Base-by-base conservation (phyloP, 192 early-diverging fungal species). In the Entophlyctis helioformis region DNA sequence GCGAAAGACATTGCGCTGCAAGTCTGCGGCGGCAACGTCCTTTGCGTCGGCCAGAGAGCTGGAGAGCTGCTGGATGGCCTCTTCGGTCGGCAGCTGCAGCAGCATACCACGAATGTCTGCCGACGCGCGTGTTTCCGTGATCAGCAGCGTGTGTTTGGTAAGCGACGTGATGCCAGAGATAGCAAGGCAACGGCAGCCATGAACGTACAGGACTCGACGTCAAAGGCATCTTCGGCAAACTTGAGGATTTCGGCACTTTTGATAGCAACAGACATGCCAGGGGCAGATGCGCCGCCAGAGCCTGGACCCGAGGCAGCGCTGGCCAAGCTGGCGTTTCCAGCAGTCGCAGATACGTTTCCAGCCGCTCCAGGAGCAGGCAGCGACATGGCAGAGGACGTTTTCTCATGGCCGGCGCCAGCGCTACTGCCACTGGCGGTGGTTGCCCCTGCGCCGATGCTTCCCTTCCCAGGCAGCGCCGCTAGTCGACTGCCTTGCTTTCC, bases 1-100 rank as follows among this genome's bases (percentile, higher is more conserved):
- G 39, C 68, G 67, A 61, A 80, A 85, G 9, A 90, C 85, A 52
- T 87, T 87, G n/a, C 75, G 64, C 39, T 88, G 84, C 15, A 90
- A 57, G 44, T 86, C 81, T 2, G 51, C 62, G 20, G 83, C 80
- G 7, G 82, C 83, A 16, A 69, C 51, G 11, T 81, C 75, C 46
- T 76, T 71, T 0, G 85, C 77, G 48, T 82, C 81, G 24, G 59
- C 59, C 1, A 89, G 69, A 4, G 61, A 58, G 26, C 64, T 57
- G 31, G 71, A 60, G 37, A 82, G 78, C 0, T 43, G 54, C n/a
- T 73, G 60, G 7, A 82, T 61, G 3, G 56, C 69, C 16, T 80
- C 76, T 48, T 82, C 77, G 27, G 61, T 68, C 66, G 20, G 61
- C 60, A 16, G 67, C 73, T n/a, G n/a, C n/a, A n/a, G n/a, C 3